Evolutionary conservation across 1,284 basidiomycete species (phyloP).

Genomic region (Wolfiporia cocos): DNA sequence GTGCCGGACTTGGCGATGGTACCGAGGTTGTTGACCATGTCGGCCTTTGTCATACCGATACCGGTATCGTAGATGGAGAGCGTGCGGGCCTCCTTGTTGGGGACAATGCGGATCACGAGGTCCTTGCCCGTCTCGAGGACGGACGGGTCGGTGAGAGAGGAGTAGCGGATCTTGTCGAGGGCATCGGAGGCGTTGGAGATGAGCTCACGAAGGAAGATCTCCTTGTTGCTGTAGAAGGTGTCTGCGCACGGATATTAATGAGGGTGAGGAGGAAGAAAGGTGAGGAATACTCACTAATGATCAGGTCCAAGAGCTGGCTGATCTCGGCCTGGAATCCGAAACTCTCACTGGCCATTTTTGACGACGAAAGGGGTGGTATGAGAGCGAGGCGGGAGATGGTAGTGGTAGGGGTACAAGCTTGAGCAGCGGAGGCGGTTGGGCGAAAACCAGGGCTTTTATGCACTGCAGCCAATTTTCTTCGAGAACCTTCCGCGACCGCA

Average conservation of each 20-base stretch:
- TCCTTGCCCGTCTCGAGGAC: constrained; percentile 87
- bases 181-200: constrained; percentile 94
- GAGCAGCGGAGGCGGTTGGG: constrained; percentile 10
- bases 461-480: constrained; percentile 19
- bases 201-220: constrained; percentile 95
- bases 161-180: constrained; percentile 94
- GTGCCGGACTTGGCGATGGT: constrained; percentile 99
- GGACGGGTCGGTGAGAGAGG: constrained; percentile 87
- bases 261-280: constrained; percentile 1
- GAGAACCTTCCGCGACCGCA: constrained; percentile 26
- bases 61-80: constrained; percentile 94
- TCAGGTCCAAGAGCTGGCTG: constrained; percentile 87
- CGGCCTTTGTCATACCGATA: constrained; percentile 99
- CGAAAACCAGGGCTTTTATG: constrained; percentile 16
- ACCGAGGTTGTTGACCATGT: constrained; percentile 98
- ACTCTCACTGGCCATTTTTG: constrained; percentile 71
- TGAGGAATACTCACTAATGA: constrained; percentile 64
- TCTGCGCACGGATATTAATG: constrained; percentile 40
- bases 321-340: constrained; percentile 98
- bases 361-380: background rate
- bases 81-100: constrained; percentile 94
- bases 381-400: constrained; percentile 8
- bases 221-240: constrained; percentile 99
- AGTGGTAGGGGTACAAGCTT: constrained; percentile 13
- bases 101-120: constrained; percentile 87